Percentiles rank a stretch among this genome's conserved stretches.
Conservation (phyloP, 2,329 filamentous ascomycete genomes). For the Coniosporium tulheliwenetii region DNA sequence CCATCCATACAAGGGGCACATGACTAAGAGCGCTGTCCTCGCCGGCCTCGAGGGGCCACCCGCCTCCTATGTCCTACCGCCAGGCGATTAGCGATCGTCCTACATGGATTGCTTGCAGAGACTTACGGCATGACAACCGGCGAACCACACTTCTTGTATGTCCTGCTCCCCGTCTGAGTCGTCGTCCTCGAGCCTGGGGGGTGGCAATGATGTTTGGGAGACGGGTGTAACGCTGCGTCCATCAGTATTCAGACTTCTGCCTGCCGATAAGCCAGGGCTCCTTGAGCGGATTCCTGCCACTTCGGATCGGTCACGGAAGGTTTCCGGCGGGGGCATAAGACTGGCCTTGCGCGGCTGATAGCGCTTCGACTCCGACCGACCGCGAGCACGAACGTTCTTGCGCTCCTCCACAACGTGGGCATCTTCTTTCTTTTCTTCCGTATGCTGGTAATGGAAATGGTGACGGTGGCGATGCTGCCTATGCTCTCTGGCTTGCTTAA, state of each 20-base stretch:
- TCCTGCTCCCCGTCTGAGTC: constrained; percentile 42
- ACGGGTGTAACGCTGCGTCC: constrained; percentile 4
- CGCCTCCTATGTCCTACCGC: constrained; percentile 52
- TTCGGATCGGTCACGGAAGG: constrained; percentile 17
- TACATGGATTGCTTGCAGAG: not conserved
- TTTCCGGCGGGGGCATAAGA: constrained; percentile 11
- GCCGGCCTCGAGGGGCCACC: constrained; percentile 43
- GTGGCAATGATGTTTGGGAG: too few species aligned
- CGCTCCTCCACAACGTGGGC: constrained; percentile 7
- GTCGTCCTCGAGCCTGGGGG: not conserved
- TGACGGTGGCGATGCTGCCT: constrained; percentile 7
- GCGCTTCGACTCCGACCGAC: constrained; percentile 3
- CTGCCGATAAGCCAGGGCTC: constrained; percentile 13
- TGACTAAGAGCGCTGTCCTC: constrained; percentile 49
- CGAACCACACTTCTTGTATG: constrained; percentile 68
- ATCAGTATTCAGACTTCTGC: constrained; percentile 5
- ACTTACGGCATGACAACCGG: constrained; percentile 51
- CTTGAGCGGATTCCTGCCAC: constrained; percentile 15
- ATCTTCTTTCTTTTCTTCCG: constrained; percentile 1
- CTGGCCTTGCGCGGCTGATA: constrained; percentile 4
- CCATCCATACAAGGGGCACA: constrained; percentile 55
- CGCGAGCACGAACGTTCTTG: not conserved
- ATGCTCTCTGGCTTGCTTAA: constrained; percentile 14
- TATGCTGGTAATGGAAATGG: constrained; percentile 2
- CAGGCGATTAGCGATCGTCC: not conserved